Evolutionary conservation across 208 protist genomes (phyloP), one percentile per base, ranked within the genome.

Genomic region (Phytomonas francai): DNA sequence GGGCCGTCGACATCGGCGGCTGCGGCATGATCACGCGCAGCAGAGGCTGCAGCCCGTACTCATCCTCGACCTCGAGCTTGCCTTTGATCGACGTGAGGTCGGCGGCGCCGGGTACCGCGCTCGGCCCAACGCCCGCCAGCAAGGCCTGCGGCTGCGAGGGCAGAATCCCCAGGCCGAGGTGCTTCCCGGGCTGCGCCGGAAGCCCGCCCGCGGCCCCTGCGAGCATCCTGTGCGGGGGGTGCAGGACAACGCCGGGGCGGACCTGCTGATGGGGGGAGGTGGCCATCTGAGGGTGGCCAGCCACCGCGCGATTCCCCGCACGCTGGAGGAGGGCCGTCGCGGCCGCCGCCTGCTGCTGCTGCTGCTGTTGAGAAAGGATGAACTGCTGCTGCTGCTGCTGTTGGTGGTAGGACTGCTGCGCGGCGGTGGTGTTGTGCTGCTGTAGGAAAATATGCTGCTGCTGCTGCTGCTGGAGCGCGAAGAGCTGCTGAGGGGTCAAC

Each of bases 11-110:
- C 70, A 83, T 80, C 25, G 72, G 51, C 62, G 80, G 69, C 51
- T 81, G 66, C 66, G 80, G 25, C 72, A 70, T 25, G 63, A 82
- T 60, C 36, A 80, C 67, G 61, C 75, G 74, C 58, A 84, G 67
- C 7, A 93, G 80, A 14, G 76, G 72, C 51, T 83, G 68, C 57
- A 93, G 72, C 0, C 87, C 87, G 61, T 87, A 93, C 36, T 88
- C 82, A 29, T 85, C 87, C 11, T 90, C 77, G 66, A 93, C 82
- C 16, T 81, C 81, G 30, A 93, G 66, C 58, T 67, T 73, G 12
- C 74, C 74, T 8, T 77, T 80, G 12, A 31, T 57, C 6, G 56
- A 33, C 14, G 33, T 49, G 4, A 63, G 56, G 4, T 57, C 58
- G 51, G 51, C 63, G 29, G 33, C 67, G 29, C 7, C 54, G 22